These are phyloP conservation scores for Penicillium sp. DNA, from an alignment of 2,329 filamentous ascomycete genomes.

Conservation along the genomic window DNA sequence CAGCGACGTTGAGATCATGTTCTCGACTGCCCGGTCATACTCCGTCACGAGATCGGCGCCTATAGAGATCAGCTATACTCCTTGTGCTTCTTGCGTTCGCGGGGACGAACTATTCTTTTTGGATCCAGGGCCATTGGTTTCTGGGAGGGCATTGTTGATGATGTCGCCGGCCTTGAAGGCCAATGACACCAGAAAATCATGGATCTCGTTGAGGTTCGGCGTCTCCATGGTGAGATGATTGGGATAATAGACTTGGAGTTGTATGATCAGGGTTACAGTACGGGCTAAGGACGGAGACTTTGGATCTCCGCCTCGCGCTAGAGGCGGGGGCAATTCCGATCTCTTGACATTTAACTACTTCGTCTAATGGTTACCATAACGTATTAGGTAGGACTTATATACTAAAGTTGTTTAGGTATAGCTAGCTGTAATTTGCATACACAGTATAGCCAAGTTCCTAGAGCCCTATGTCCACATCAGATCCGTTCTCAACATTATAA, in stretches of 20 bases:
- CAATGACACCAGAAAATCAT: conserved; percentile 41
- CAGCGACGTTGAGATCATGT: conserved; percentile 52
- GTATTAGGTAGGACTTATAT: too few relatives aligned
- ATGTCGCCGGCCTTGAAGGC: conserved; percentile 43
- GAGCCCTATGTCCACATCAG: too few relatives aligned
- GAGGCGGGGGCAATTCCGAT: conserved; percentile 4
- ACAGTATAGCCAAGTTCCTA: too few relatives aligned
- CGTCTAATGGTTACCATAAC: too few relatives aligned
- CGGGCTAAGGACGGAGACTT: neutral
- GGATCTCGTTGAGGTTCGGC: conserved; percentile 40
- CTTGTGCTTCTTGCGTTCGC: neutral
- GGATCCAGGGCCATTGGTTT: conserved; percentile 36
- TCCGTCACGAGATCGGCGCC: conserved; percentile 61
- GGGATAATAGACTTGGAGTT: neutral
- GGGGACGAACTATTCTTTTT: conserved; percentile 46
- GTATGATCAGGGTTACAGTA: neutral
- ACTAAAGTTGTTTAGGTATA: too few relatives aligned
- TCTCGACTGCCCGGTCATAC: conserved; percentile 60
- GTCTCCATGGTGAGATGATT: conserved; percentile 9
- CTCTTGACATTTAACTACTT: too few relatives aligned
- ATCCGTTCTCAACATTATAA: neutral
- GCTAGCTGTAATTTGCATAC: neutral
- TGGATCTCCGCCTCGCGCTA: neutral
- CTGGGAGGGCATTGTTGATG: conserved; percentile 43
- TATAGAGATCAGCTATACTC: conserved; percentile 21